Evolutionary conservation across 371 early-diverging fungal genomes (phyloP).

Genomic region (Blakeslea trispora): DNA sequence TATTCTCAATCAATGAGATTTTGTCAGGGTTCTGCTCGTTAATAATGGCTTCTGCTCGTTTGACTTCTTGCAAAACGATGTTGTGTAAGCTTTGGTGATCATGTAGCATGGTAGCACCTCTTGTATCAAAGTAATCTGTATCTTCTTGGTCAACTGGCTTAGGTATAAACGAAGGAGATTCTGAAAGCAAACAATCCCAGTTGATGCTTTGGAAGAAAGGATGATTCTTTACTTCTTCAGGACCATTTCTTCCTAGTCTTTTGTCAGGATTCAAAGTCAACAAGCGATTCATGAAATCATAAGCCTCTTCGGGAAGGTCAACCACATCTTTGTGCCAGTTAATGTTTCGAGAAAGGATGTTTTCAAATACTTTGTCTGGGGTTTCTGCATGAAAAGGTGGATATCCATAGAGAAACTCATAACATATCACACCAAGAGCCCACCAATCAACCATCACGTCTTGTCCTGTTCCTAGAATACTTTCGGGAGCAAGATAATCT

Average conservation of each 20-base stretch:
- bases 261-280: constrained; percentile 75
- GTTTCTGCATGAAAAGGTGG: constrained; percentile 91
- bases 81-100: constrained; percentile 30
- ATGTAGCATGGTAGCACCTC: constrained; percentile 71
- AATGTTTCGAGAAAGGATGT: constrained; percentile 75
- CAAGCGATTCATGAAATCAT: constrained; percentile 84
- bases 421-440: constrained; percentile 89
- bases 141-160: constrained; percentile 77
- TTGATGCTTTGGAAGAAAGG: constrained; percentile 66
- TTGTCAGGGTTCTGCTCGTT: constrained; percentile 44
- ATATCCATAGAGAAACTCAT: constrained; percentile 86
- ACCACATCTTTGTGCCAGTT: constrained; percentile 71
- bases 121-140: constrained; percentile 91
- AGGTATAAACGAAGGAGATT: constrained; percentile 85
- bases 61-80: constrained; percentile 32
- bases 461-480: constrained; percentile 84
- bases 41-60: constrained; percentile 44
- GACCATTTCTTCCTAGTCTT: constrained; percentile 74
- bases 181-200: constrained; percentile 70
- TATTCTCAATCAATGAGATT: constrained; percentile 11
- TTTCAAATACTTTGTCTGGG: constrained; percentile 84
- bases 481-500: constrained; percentile 96
- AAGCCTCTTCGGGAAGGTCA: constrained; percentile 79
- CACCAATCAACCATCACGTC: constrained; percentile 93
- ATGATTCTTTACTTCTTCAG: constrained; percentile 67